Base-by-base conservation (phyloP, 2,329 filamentous ascomycete genomes). In the Fusarium hostae region DNA sequence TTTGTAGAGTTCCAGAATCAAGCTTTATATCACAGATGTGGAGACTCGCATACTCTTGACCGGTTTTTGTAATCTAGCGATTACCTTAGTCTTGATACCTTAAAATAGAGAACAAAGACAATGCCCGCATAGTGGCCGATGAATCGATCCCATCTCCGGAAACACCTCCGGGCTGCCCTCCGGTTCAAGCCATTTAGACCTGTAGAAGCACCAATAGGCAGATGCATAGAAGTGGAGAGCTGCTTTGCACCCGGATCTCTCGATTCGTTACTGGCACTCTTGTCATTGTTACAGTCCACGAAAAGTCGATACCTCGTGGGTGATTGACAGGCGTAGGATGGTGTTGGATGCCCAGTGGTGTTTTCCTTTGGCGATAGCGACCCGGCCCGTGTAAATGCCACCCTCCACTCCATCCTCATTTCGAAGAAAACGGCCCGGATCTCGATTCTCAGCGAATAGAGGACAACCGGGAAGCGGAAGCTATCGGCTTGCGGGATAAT, bases 401-500 rank as follows among this genome's bases (percentile, higher is more conserved):
- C 66, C 59, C 56, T 70, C 52, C 65, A 70, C 60, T 59, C 48
- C 45, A 66, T 70, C 50, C 30, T 47, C 40, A 72, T 40, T 26
- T 43, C 48, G 40, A 60, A 70, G 54, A 55, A 66, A 72, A 72
- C 58, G 70, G 69, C 28, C 66, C 70, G 70, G 70, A 72, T 72
- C 52, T 70, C 34, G 52, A 66, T 58, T 16, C 56, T 52, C 55
- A 70, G 47, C 56, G 63, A 43, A 56, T 69, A 40, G 41, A 66
- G 32, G 26, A 44, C 43, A 60, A 55, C 48, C 44, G 41, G 69
- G 28, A 66, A 45, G 26, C 70, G 69, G 69, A 54, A 72, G 66
- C 44, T 43, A 35, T 72, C 57, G 69, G 61, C 58, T 72, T 72
- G 69, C 51, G 65, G 68, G 68, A 71, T 56, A 66, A 72, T 69